A percentile compares a stretch with the other conserved stretches of the same genome.
Evolutionary conservation across 2,329 filamentous ascomycete species (phyloP).

Genomic region (Endothia cerciana): DNA sequence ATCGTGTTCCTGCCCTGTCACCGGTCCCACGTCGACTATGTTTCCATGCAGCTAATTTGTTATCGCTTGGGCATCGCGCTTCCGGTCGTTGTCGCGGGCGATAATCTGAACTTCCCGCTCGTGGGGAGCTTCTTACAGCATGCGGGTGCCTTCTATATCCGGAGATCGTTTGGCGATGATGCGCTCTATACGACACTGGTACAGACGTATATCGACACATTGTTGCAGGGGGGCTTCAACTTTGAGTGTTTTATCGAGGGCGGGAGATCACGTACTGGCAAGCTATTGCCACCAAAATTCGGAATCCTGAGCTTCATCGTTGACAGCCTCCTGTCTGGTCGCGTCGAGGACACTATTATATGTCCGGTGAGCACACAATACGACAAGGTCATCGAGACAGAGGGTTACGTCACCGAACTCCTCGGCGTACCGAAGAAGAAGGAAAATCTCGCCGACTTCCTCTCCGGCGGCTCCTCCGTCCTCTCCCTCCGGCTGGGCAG

Average conservation of each 20-base stretch:
- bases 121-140: slow-evolving; percentile 91
- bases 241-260: slow-evolving; percentile 98
- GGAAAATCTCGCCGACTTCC: slow-evolving; percentile 87
- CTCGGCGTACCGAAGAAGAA: slow-evolving; percentile 94
- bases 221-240: slow-evolving; percentile 90
- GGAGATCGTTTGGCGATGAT: slow-evolving; percentile 90
- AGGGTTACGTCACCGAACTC: slow-evolving; percentile 93
- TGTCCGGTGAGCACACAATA: slow-evolving; percentile 98
- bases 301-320: slow-evolving; percentile 91
- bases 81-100: slow-evolving; percentile 90
- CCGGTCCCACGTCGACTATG: slow-evolving; percentile 93
- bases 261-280: slow-evolving; percentile 88
- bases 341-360: slow-evolving; percentile 88
- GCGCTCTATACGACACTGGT: slow-evolving; percentile 89
- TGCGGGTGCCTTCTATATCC: slow-evolving; percentile 97
- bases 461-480: slow-evolving; percentile 83
- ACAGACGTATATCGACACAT: slow-evolving; percentile 91
- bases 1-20: slow-evolving; percentile 96
- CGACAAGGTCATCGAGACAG: slow-evolving; percentile 98
- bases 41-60: slow-evolving; percentile 92
- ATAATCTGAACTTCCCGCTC: slow-evolving; percentile 93
- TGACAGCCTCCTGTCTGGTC: slow-evolving; percentile 84
- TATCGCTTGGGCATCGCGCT: slow-evolving; percentile 88
- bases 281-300: slow-evolving; percentile 91
- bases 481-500: slow-evolving; percentile 86